phyloP scores from a whole-genome alignment of 495 filamentous ascomycete genomes.

The Rhypophila decipiens region DNA sequence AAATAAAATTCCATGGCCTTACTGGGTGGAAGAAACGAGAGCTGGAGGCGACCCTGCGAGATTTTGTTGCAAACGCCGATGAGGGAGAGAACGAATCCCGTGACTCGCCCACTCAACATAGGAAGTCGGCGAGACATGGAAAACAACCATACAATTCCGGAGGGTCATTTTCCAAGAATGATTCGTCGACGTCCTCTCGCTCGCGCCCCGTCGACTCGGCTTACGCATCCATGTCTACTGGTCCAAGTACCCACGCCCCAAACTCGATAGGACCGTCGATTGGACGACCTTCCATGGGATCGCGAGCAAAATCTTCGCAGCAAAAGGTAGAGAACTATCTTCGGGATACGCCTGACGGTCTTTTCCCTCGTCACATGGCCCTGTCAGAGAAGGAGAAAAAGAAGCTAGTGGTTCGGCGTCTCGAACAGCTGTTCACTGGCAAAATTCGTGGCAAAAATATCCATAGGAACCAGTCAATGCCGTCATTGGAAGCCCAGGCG shows the following conservation, averaged over 20 bases:
- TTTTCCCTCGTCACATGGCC: conserved; percentile 44
- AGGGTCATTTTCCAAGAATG: conserved; percentile 32
- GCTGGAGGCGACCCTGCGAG: conserved; percentile 61
- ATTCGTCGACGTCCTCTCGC: conserved; percentile 46
- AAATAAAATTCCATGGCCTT: conserved; percentile 66
- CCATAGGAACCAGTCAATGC: conserved; percentile 10
- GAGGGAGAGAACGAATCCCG: conserved; percentile 21
- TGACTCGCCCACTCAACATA: conserved; percentile 27
- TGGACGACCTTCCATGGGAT: conserved; percentile 10
- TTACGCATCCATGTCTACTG: conserved; percentile 65
- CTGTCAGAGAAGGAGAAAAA: conserved; percentile 65
- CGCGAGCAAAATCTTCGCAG: conserved; percentile 25
- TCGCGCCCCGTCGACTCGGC: conserved; percentile 60
- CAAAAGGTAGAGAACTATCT: conserved; percentile 55
- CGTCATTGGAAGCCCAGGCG: conserved; percentile 10
- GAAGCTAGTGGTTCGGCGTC: conserved; percentile 60
- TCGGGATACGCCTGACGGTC: conserved; percentile 53
- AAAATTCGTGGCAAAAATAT: conserved; percentile 38
- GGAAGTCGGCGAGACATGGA: conserved; percentile 24
- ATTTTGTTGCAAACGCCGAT: conserved; percentile 55
- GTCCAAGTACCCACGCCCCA: conserved; percentile 26
- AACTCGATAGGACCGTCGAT: conserved; percentile 27
- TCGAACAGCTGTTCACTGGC: conserved; percentile 78
- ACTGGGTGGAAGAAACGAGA: conserved; percentile 61
- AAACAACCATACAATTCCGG: conserved; percentile 27